Evolutionary conservation across 164 flowering plant genomes (phyloP).

Genomic region (Platanus orientalis): DNA sequence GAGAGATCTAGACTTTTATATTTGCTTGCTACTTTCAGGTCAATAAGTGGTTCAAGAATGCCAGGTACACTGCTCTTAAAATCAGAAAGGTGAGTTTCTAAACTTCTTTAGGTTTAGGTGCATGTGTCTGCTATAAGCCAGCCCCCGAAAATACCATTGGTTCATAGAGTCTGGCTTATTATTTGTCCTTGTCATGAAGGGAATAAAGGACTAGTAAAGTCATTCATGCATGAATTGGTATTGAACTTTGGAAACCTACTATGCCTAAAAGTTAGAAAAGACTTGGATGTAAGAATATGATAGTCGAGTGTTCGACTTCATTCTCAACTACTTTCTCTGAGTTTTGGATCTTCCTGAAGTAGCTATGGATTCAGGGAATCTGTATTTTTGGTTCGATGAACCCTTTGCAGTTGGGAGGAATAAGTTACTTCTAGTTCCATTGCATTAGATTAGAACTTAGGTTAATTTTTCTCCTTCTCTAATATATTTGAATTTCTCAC

Average conservation of each 20-base stretch:
- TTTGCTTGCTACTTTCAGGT: conserved; percentile 44
- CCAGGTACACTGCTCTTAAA: conserved; percentile 77
- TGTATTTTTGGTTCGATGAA: too few species aligned
- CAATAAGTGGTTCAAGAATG: conserved; percentile 95
- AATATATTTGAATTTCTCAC: conserved; percentile 1
- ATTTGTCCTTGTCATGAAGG: neutral
- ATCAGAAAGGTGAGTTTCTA: conserved; percentile 59
- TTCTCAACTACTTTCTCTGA: too few species aligned
- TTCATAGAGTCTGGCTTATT: neutral
- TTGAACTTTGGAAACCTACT: too few species aligned
- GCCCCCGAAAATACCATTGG: neutral
- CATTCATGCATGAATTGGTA: neutral
- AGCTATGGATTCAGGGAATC: too few species aligned
- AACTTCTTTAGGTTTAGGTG: neutral
- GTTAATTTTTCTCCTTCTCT: neutral
- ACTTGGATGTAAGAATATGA: too few species aligned
- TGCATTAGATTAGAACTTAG: neutral
- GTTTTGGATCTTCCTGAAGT: too few species aligned
- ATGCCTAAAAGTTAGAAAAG: too few species aligned
- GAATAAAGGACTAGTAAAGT: neutral
- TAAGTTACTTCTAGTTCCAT: neutral
- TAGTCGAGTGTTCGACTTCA: too few species aligned
- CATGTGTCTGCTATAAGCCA: neutral
- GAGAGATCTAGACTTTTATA: neutral
- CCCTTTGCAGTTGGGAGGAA: too few species aligned